Evolutionary conservation across 2,329 filamentous ascomycete genomes (phyloP).

Genomic region (Penicillium sclerotiorum): DNA sequence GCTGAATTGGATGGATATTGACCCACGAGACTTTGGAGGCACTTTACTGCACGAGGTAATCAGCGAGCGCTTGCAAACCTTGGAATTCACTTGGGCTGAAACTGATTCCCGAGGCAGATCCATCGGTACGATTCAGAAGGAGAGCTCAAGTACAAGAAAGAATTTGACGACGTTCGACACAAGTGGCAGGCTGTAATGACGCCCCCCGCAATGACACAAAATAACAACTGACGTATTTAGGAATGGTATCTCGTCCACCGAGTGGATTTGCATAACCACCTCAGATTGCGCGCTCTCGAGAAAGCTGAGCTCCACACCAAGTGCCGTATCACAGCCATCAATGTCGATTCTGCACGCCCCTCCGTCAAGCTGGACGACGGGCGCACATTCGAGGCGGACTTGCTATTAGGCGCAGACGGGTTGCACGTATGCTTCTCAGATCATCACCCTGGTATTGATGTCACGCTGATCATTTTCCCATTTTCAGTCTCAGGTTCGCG

Average conservation of each 20-base stretch:
- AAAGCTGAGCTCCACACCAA: conserved; percentile 24
- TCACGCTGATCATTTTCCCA: background rate
- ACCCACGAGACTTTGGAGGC: conserved; percentile 26
- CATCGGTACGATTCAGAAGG: conserved; percentile 21
- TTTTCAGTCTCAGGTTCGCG: conserved; percentile 26
- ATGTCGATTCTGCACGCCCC: conserved; percentile 15
- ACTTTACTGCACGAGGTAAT: conserved; percentile 28
- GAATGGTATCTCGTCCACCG: conserved; percentile 42
- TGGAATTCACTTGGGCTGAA: no score
- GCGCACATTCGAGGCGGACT: conserved; percentile 20
- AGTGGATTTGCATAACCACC: conserved; percentile 45
- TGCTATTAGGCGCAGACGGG: conserved; percentile 31
- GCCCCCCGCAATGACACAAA: background rate
- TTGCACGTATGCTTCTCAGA: conserved; percentile 25
- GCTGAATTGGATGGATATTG: conserved; percentile 27
- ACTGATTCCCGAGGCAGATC: conserved; percentile 14
- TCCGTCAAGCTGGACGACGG: conserved; percentile 26
- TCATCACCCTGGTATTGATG: background rate
- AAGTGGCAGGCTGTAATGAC: conserved; percentile 27
- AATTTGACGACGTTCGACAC: conserved; percentile 19
- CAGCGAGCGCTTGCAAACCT: background rate
- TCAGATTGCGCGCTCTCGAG: conserved; percentile 36
- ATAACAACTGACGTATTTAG: conserved; percentile 8
- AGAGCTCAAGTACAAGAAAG: conserved; percentile 18
- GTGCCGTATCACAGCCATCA: conserved; percentile 24